These are phyloP conservation scores for Fragilariopsis cylindrus DNA, from an alignment of 108 stramenopile genomes.

Conservation along the genomic window DNA sequence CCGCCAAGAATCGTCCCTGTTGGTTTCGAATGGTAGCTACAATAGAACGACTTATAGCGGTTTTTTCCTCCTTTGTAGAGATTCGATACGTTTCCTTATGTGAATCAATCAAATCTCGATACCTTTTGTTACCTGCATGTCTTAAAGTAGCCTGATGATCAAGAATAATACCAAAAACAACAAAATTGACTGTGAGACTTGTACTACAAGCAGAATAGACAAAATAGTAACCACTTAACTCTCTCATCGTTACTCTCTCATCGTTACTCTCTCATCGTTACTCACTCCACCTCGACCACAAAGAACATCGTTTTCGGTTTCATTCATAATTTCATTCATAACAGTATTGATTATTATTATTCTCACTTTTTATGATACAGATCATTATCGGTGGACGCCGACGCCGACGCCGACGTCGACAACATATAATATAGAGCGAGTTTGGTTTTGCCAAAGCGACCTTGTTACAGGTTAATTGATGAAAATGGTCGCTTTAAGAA, in stretches of 20 bases:
- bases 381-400: no score
- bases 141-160: background rate
- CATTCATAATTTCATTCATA: background rate
- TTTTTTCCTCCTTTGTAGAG: background rate
- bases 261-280: background rate
- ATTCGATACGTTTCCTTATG: background rate
- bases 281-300: constrained; percentile 13
- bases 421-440: no score
- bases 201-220: background rate
- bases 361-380: no score
- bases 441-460: no score
- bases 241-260: background rate
- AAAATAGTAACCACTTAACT: background rate
- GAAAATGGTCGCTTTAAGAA: no score
- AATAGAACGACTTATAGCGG: background rate
- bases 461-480: no score
- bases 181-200: background rate
- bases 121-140: background rate
- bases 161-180: background rate
- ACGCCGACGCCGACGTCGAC: no score
- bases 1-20: background rate
- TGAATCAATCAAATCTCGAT: background rate
- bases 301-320: background rate
- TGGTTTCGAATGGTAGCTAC: background rate
- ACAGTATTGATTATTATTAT: no score